Percentiles rank a stretch among this genome's conserved stretches.
Conservation (phyloP, 805 yeast species). For the Kuraishia floccosa region DNA sequence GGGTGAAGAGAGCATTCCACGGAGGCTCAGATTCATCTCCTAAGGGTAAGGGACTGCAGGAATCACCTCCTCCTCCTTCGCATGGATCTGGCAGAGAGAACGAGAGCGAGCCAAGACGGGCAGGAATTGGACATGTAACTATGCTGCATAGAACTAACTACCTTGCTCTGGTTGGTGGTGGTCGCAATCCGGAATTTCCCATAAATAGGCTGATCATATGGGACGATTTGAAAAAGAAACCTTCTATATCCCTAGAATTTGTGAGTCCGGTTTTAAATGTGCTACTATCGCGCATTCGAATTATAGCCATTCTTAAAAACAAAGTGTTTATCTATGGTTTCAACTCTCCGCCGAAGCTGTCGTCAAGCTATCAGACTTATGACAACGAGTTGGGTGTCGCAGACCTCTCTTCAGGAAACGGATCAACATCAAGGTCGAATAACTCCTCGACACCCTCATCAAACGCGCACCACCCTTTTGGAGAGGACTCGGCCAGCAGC, state of each 20-base stretch:
- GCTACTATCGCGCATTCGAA: conserved; percentile 60
- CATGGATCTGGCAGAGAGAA: conserved; percentile 2
- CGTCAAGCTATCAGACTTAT: conserved; percentile 54
- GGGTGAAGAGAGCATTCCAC: conserved; percentile 47
- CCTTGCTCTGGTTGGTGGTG: conserved; percentile 86
- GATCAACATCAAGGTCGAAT: neutral
- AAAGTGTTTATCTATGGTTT: conserved; percentile 71
- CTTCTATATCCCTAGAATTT: conserved; percentile 66
- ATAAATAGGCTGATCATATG: conserved; percentile 75
- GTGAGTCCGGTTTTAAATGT: conserved; percentile 66
- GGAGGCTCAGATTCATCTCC: neutral
- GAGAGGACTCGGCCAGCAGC: conserved; percentile 3
- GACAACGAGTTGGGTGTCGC: conserved; percentile 56
- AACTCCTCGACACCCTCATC: no score
- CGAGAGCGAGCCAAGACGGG: conserved; percentile 12
- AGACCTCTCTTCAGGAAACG: conserved; percentile 20
- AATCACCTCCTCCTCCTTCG: no score
- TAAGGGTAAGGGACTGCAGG: conserved; percentile 1
- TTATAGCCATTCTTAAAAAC: conserved; percentile 59
- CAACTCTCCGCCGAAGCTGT: conserved; percentile 62
- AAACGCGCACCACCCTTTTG: no score
- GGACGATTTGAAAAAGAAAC: conserved; percentile 80
- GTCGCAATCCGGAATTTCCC: conserved; percentile 67
- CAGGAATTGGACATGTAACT: conserved; percentile 64
- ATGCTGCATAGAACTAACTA: conserved; percentile 91